These are phyloP conservation scores for Dactylellina sp. DNA, from an alignment of 2,329 filamentous ascomycete species.

Conservation along the genomic window DNA sequence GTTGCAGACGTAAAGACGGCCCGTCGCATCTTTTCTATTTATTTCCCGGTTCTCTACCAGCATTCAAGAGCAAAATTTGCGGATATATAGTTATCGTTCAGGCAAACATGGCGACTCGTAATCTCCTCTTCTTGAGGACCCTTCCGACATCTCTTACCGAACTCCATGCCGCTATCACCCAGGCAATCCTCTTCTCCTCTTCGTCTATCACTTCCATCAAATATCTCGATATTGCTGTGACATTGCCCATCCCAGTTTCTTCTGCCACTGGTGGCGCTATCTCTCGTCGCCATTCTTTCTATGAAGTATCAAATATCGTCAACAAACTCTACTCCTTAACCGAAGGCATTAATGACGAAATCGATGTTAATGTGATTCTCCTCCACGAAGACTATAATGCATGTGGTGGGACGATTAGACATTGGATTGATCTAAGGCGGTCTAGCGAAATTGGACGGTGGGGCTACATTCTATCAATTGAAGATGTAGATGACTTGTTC, in stretches of 20 bases:
- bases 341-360: conserved; percentile 45
- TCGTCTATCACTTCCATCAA: conserved; percentile 52
- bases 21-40: background rate
- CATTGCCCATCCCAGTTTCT: conserved; percentile 18
- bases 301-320: conserved; percentile 36
- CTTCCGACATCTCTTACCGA: conserved; percentile 48
- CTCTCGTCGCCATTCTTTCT: conserved; percentile 43
- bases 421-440: conserved; percentile 44
- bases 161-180: conserved; percentile 43
- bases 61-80: background rate
- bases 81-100: background rate
- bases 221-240: conserved; percentile 49
- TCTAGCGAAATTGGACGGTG: conserved; percentile 33
- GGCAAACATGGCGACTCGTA: conserved; percentile 45
- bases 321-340: conserved; percentile 47
- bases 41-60: background rate
- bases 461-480: conserved; percentile 44
- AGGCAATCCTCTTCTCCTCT: conserved; percentile 47
- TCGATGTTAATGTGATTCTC: conserved; percentile 51
- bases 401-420: conserved; percentile 43
- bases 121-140: conserved; percentile 39
- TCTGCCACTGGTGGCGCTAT: conserved; percentile 4
- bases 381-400: conserved; percentile 44
- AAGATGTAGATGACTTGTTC: conserved; percentile 49
- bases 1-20: conserved; percentile 1